Base-by-base conservation (phyloP, 1,284 basidiomycete genomes). In the Microbotryum silenes-acaulis region DNA sequence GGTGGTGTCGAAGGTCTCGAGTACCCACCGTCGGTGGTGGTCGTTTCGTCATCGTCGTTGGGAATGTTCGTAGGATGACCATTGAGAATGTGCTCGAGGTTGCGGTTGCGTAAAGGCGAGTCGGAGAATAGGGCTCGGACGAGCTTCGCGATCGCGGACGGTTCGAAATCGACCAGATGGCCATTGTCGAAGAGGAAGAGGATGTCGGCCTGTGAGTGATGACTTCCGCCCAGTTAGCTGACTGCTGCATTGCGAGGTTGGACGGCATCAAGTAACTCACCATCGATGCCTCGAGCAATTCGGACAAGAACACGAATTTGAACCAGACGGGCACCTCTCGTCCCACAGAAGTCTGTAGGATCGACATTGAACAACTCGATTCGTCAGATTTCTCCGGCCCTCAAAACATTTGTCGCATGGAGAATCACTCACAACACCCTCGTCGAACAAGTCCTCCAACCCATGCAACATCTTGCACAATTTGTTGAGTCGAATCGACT, bases 161-260 rank as follows among this genome's bases (percentile, higher is more conserved):
- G 80, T 59, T 86, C 83, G 74, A 94, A 98, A 76, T 98, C 94
- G 42, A 94, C 84, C 65, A 98, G 78, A 4, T 90, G 87, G 3
- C 91, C 90, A 67, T 89, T 86, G 68, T 94, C 89, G 73, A 93
- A 91, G 18, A 98, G 81, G 75, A 93, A 96, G 33, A 87, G 86
- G 58, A 98, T 87, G 75, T 98, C 94, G 42, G 74, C 75, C 71
- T 77, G 57, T 21, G 71, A 6, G 25, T 16, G 44, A n/a, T n/a
- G 25, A 10, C 18, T 4, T 18, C 3, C 21, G 18, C 27, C 37
- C 42, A 33, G 45, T 45, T 54, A n/a, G 10, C 14, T 29, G 20
- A 27, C 20, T 20, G 57, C 27, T 27, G 25, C 12, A 51, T 27
- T 20, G 23, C 9, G 31, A 54, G 16, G 31, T 10, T 8, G 56